Percentiles rank a stretch among this genome's conserved stretches.
Conservation (phyloP, 805 yeast genomes). For the Ogataea zsoltii region DNA sequence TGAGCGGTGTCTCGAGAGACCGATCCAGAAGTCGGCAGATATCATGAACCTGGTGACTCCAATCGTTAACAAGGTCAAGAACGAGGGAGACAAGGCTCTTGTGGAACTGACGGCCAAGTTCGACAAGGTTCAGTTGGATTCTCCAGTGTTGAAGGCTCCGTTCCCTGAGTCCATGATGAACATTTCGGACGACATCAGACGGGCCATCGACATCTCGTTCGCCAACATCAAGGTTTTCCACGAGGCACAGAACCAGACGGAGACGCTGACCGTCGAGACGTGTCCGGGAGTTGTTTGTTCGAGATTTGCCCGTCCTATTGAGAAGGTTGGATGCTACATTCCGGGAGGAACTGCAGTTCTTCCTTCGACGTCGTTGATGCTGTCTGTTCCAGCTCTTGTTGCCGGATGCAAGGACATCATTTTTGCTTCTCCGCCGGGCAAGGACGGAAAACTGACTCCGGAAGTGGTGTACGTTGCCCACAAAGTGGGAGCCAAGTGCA, state of each 20-base stretch:
- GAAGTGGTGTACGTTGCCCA: conserved; percentile 98
- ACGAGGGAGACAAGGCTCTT: conserved; percentile 82
- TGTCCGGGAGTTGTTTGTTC: conserved; percentile 93
- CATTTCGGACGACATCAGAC: conserved; percentile 69
- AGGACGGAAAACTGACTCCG: conserved; percentile 90
- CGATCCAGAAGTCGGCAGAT: conserved; percentile 91
- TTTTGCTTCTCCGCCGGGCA: conserved; percentile 93
- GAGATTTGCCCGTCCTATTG: conserved; percentile 93
- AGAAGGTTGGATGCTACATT: conserved; percentile 90
- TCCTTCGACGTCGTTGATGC: conserved; percentile 97
- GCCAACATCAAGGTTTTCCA: conserved; percentile 90
- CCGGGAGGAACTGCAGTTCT: conserved; percentile 99
- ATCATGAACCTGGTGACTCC: conserved; percentile 93
- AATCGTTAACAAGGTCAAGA: conserved; percentile 74
- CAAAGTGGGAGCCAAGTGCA: conserved; percentile 87
- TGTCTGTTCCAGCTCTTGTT: conserved; percentile 97
- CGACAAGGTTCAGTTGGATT: conserved; percentile 71
- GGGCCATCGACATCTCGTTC: conserved; percentile 87
- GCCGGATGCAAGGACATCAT: conserved; percentile 94
- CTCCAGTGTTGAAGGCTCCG: conserved; percentile 86
- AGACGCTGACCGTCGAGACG: conserved; percentile 82
- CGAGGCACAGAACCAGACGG: conserved; percentile 81
- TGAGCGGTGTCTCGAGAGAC: conserved; percentile 73
- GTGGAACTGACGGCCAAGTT: conserved; percentile 89
- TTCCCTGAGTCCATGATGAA: conserved; percentile 77